A percentile compares a stretch with the other conserved stretches of the same genome.
Evolutionary conservation across 768 basidiomycete genomes (phyloP).

Genomic region (Lentinus brumalis): DNA sequence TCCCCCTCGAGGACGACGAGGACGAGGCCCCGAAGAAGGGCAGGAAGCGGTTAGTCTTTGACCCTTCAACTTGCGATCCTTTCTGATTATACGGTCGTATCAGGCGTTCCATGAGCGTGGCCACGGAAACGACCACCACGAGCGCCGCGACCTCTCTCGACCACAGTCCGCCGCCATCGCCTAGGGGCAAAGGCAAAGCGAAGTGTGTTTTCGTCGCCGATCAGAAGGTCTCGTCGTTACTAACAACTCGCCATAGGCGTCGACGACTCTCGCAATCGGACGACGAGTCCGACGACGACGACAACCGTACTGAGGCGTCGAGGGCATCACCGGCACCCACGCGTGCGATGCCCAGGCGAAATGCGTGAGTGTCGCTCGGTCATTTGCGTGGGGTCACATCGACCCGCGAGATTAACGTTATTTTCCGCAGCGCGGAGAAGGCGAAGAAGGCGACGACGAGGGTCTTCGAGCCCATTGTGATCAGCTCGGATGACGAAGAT

Average conservation of each 20-base stretch:
- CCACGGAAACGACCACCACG: conserved; percentile 41
- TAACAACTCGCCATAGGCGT: conserved; percentile 39
- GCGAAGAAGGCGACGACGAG: conserved; percentile 24
- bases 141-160: conserved; percentile 35
- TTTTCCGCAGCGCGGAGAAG: conserved; percentile 37
- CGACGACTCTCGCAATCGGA: conserved; percentile 57
- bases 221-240: conserved; percentile 38
- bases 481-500: conserved; percentile 32
- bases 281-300: conserved; percentile 46
- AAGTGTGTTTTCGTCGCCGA: conserved; percentile 30
- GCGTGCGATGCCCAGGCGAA: conserved; percentile 55
- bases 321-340: conserved; percentile 46
- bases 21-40: conserved; percentile 41
- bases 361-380: conserved; percentile 48
- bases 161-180: conserved; percentile 16
- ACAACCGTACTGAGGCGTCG: conserved; percentile 27
- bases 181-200: conserved; percentile 25
- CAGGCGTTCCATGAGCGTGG: conserved; percentile 63
- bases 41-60: conserved; percentile 51
- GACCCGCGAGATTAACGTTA: neutral
- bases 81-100: conserved; percentile 1
- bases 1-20: conserved; percentile 65
- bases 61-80: neutral
- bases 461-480: conserved; percentile 21
- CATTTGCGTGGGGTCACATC: neutral